These are phyloP conservation scores for Aurifilum marmelostoma DNA, from an alignment of 2,329 filamentous ascomycete species.

Conservation along the genomic window DNA sequence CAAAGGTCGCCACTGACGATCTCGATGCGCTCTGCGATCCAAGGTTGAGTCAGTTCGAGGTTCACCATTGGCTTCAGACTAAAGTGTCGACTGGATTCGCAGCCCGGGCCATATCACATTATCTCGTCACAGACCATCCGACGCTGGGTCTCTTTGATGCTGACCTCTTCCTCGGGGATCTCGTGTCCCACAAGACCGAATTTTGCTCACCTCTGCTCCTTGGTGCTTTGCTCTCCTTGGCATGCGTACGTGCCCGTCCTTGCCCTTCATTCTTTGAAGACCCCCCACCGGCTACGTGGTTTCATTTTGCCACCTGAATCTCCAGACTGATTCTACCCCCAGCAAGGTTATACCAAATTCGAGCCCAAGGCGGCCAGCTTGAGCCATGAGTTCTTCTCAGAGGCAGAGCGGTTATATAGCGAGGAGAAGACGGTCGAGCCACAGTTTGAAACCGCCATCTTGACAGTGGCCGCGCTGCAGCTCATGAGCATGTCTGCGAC, in stretches of 20 bases:
- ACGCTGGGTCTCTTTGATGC: conserved; percentile 31
- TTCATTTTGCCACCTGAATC: too few relatives aligned
- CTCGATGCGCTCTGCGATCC: conserved; percentile 20
- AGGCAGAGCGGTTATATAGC: conserved; percentile 19
- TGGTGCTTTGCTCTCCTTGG: conserved; percentile 28
- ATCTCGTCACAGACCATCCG: conserved; percentile 29
- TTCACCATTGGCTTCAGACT: conserved; percentile 27
- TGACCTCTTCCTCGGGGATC: conserved; percentile 31
- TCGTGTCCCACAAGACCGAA: conserved; percentile 24
- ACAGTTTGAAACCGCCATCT: conserved; percentile 19
- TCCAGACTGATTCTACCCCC: neutral
- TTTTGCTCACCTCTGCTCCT: conserved; percentile 32
- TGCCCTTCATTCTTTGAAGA: too few relatives aligned
- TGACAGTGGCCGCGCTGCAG: conserved; percentile 26
- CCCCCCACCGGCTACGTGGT: neutral
- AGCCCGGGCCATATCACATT: conserved; percentile 28
- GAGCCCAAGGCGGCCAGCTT: conserved; percentile 15
- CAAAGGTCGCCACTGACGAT: neutral
- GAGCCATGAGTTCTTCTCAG: conserved; percentile 22
- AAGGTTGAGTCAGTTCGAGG: conserved; percentile 22
- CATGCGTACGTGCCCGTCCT: conserved; percentile 29
- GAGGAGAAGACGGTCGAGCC: conserved; percentile 20
- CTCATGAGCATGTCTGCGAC: conserved; percentile 22
- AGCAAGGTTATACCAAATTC: conserved; percentile 28
- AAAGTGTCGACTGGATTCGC: conserved; percentile 24